Evolutionary conservation across 805 yeast genomes (phyloP), one percentile per base, ranked within the genome.

Genomic region (Cyberlindnera mississippiensis): DNA sequence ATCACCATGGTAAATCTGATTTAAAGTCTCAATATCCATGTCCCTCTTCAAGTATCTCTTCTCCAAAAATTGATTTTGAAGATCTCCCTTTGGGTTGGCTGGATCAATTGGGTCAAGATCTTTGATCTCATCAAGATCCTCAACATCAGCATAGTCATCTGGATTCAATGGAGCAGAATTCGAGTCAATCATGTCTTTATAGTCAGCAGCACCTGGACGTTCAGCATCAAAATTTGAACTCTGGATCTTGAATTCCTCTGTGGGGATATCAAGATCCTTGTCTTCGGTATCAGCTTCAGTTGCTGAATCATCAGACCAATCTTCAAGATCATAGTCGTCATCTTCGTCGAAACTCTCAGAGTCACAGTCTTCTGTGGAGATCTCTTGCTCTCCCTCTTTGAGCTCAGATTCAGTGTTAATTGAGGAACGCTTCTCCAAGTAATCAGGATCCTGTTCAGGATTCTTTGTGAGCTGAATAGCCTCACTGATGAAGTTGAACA

Each of bases 401-500:
- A 17, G 8, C 12, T 29, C 33, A 6, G 6, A 4, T 4, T 13
- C 15, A 18, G 8, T 4, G 7, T 4, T 9, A 9, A 8, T 18
- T 5, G 14, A 12, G 11, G 18, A 20, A 11, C 28, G 16, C 18
- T 33, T 20, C 12, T 33, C n/a, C 18, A 22, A 33, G 16, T 5
- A 4, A 13, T n/a, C 28, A 4, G 22, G 26, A 18, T 14, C 24
- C 16, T 14, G 27, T 11, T 11, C 27, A n/a, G n/a, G n/a, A n/a
- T n/a, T 11, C 11, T 24, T 33, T 15, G 29, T 18, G 26, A 49
- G 38, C 22, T 49, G 45, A 34, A 55, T 32, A 1, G 44, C 28
- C 3, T 30, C 15, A 6, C 53, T 45, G 10, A 55, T 16, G n/a
- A 38, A 19, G 28, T 35, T 40, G 35, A 45, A 52, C 16, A 55